Percentiles rank a stretch among this genome's conserved stretches.
Conservation (phyloP, 345 rosid species). For the Barbarea vulgaris region DNA sequence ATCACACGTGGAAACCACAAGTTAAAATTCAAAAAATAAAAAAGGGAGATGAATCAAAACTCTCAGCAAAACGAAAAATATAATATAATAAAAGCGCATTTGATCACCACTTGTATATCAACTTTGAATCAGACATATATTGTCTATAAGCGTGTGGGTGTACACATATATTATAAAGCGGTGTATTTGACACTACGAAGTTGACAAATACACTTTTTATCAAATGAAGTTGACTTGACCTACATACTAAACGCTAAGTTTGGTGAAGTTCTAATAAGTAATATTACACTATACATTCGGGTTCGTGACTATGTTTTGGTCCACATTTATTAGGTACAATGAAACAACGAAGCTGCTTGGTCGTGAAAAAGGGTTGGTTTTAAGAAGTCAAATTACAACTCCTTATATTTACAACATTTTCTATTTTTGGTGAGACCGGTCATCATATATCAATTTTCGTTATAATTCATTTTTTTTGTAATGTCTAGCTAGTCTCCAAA, state of each 20-base stretch:
- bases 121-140: constrained; percentile 23
- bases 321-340: constrained; percentile 41
- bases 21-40: not conserved
- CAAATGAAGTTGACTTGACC: not conserved
- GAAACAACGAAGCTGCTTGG: constrained; percentile 46
- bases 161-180: constrained; percentile 22
- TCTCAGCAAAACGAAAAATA: not conserved
- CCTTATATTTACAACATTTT: constrained; percentile 6
- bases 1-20: constrained; percentile 1
- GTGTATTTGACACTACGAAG: constrained; percentile 37
- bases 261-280: constrained; percentile 40
- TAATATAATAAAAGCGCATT: not conserved
- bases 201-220: constrained; percentile 27
- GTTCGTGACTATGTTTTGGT: constrained; percentile 37
- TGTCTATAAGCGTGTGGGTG: not conserved
- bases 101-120: constrained; percentile 20
- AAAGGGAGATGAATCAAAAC: not conserved
- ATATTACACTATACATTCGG: constrained; percentile 23
- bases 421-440: constrained; percentile 31
- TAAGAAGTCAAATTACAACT: constrained; percentile 35
- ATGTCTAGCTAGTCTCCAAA: not conserved
- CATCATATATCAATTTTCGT: constrained; percentile 15
- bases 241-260: constrained; percentile 30
- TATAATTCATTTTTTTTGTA: not conserved
- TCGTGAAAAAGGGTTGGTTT: constrained; percentile 23